A percentile compares a stretch with the other conserved stretches of the same genome.
phyloP scores from a whole-genome alignment of 371 early-diverging fungal species.

The Apophysomyces ossiformis region DNA sequence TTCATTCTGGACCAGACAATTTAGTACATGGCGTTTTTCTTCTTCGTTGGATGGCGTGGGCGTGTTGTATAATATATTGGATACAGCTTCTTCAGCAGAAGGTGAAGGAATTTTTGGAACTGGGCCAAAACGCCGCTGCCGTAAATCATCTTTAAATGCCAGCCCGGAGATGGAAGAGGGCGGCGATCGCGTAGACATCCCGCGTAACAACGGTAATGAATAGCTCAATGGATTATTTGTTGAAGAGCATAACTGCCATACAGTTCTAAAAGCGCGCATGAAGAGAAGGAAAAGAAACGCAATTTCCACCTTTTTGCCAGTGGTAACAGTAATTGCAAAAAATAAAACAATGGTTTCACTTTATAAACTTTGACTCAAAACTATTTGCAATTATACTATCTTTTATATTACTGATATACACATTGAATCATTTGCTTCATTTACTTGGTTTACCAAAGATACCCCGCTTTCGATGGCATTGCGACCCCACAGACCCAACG shows the following conservation, averaged over 20 bases:
- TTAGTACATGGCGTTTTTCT: slow-evolving; percentile 83
- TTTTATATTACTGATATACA: no score
- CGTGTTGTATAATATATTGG: slow-evolving; percentile 92
- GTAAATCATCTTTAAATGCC: slow-evolving; percentile 59
- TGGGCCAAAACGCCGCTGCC: slow-evolving; percentile 60
- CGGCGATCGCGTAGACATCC: slow-evolving; percentile 3
- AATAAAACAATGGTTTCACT: background rate
- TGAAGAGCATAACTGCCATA: background rate
- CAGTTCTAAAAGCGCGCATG: background rate
- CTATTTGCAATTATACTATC: no score
- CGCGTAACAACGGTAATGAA: background rate
- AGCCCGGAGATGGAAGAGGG: slow-evolving; percentile 60
- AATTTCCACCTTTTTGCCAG: background rate
- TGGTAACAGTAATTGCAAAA: background rate
- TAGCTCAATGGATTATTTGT: background rate
- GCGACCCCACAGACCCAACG: no score
- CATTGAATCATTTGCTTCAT: no score
- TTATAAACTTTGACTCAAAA: no score
- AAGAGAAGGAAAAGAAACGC: background rate
- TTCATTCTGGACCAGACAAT: slow-evolving; percentile 94
- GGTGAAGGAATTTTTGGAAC: slow-evolving; percentile 43
- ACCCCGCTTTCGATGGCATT: no score
- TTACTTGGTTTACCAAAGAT: no score
- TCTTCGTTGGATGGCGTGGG: slow-evolving; percentile 62
- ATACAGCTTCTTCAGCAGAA: slow-evolving; percentile 84